These are phyloP conservation scores for Solanum gracilifrons DNA, from an alignment of 257 asterid species.

Conservation along the genomic window DNA sequence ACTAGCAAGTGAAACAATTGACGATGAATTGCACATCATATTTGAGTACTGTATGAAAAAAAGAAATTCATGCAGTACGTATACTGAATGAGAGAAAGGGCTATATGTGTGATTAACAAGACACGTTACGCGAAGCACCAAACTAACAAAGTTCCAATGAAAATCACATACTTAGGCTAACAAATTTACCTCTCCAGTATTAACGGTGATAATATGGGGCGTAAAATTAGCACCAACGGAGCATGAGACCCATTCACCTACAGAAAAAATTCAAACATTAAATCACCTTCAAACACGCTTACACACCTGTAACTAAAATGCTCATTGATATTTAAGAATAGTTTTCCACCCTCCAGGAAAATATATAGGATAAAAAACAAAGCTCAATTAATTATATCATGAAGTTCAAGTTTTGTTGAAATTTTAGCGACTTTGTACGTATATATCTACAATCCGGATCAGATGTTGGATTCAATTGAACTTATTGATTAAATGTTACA, in stretches of 20 bases:
- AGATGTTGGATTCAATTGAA: background rate
- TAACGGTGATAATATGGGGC: conserved; percentile 68
- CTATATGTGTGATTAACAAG: background rate
- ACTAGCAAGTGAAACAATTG: background rate
- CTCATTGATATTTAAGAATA: background rate
- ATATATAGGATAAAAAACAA: background rate
- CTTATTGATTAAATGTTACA: too few species aligned
- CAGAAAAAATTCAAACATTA: conserved; percentile 5
- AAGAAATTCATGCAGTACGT: background rate
- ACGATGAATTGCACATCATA: background rate
- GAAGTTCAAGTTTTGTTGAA: background rate
- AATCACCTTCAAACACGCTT: background rate
- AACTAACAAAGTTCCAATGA: background rate
- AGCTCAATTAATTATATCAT: background rate
- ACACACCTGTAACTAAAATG: background rate
- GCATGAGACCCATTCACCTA: conserved; percentile 83
- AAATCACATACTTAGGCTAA: background rate
- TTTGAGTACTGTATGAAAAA: background rate
- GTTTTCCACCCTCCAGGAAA: background rate
- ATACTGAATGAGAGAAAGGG: background rate
- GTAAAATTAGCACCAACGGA: conserved; percentile 78
- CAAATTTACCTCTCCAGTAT: conserved; percentile 75
- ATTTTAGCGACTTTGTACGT: background rate
- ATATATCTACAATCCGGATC: background rate
- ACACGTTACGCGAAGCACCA: background rate